Conservation (phyloP, 2,329 filamentous ascomycete species). For the Apiospora malaysiana region DNA sequence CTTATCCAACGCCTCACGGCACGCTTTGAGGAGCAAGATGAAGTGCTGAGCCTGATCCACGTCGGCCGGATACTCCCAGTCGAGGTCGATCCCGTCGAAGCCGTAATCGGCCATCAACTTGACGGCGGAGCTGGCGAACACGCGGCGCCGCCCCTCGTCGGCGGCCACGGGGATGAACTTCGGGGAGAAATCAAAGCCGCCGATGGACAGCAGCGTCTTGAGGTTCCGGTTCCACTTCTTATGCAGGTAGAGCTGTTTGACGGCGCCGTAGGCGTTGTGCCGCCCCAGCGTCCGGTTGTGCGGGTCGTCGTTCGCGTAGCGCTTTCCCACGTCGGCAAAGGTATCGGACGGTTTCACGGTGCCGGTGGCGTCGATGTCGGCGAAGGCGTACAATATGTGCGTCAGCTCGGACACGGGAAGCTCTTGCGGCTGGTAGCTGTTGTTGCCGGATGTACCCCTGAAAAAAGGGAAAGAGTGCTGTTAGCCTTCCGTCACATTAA, state of each 20-base stretch:
- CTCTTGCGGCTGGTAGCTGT: conserved; percentile 69
- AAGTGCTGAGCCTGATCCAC: conserved; percentile 47
- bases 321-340: conserved; percentile 70
- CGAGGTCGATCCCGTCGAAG: conserved; percentile 62
- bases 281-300: conserved; percentile 51
- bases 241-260: conserved; percentile 77
- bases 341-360: conserved; percentile 63
- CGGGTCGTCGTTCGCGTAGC: conserved; percentile 63
- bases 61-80: conserved; percentile 60
- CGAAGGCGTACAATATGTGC: conserved; percentile 71
- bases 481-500: background rate
- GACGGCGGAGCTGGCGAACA: conserved; percentile 73
- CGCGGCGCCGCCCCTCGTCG: conserved; percentile 63
- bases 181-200: conserved; percentile 78
- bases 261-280: conserved; percentile 75
- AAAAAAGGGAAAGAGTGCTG: background rate
- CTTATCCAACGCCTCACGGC: conserved; percentile 43
- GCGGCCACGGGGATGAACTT: conserved; percentile 71
- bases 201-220: conserved; percentile 81
- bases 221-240: conserved; percentile 79
- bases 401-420: conserved; percentile 73
- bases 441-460: conserved; percentile 47
- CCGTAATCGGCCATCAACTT: conserved; percentile 72
- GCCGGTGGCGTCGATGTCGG: conserved; percentile 51
- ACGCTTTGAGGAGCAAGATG: conserved; percentile 49